phyloP scores from a whole-genome alignment of 2,329 filamentous ascomycete genomes.

The Cladobotryum protrusum region DNA sequence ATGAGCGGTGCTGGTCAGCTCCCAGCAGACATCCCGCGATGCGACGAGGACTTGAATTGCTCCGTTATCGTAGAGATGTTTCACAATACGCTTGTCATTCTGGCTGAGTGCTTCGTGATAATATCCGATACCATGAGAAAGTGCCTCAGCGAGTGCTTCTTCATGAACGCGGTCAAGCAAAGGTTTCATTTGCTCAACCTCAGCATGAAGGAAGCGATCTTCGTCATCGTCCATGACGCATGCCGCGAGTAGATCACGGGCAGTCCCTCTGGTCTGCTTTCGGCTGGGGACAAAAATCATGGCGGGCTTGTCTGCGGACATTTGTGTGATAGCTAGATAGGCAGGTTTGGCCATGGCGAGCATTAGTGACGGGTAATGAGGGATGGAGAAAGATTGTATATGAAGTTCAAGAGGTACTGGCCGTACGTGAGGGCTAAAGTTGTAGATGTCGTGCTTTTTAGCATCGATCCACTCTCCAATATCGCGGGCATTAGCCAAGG shows the following conservation, averaged over 20 bases:
- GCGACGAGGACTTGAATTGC: slow-evolving; percentile 78
- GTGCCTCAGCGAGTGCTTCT: slow-evolving; percentile 76
- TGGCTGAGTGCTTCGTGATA: slow-evolving; percentile 89
- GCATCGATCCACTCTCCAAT: slow-evolving; percentile 97
- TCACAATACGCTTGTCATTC: slow-evolving; percentile 89
- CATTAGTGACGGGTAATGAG: slow-evolving; percentile 97
- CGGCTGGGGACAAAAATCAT: slow-evolving; percentile 88
- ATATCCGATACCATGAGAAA: slow-evolving; percentile 92
- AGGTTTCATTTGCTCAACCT: slow-evolving; percentile 73
- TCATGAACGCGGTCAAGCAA: slow-evolving; percentile 81
- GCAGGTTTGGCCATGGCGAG: slow-evolving; percentile 95
- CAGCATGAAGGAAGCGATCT: slow-evolving; percentile 84
- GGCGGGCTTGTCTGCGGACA: slow-evolving; percentile 82
- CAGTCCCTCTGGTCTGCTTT: slow-evolving; percentile 85
- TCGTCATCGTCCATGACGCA: slow-evolving; percentile 86
- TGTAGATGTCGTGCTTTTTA: slow-evolving; percentile 96
- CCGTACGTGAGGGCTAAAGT: slow-evolving; percentile 90
- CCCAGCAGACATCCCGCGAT: slow-evolving; percentile 89
- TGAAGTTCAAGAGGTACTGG: slow-evolving; percentile 87
- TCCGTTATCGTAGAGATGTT: slow-evolving; percentile 82
- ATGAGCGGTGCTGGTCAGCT: slow-evolving; percentile 80
- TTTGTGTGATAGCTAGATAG: slow-evolving; percentile 80
- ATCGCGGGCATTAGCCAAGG: slow-evolving; percentile 86
- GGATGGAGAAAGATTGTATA: slow-evolving; percentile 90
- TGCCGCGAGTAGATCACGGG: slow-evolving; percentile 79